Evolutionary conservation across 805 yeast species (phyloP).

Genomic region (Kluyveromyces nonfermentans): DNA sequence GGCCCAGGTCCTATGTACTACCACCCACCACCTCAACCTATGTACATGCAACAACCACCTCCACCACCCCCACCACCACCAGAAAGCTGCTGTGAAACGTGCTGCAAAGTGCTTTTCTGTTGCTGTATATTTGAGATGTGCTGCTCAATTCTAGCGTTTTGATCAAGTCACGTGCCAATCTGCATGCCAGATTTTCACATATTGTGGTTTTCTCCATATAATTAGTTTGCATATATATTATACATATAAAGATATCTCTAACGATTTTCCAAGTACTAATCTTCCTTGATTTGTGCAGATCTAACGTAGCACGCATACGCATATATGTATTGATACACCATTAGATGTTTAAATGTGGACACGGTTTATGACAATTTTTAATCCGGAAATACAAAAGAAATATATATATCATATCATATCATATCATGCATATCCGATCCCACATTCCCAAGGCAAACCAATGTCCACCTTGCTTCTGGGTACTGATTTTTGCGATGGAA

Average conservation of each 20-base stretch:
- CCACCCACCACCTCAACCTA: conserved; percentile 10
- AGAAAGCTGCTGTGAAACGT: conserved; percentile 10
- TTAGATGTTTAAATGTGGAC: too few species aligned
- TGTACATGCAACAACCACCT: conserved; percentile 12
- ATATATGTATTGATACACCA: too few species aligned
- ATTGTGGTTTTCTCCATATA: not conserved
- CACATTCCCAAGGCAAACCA: too few species aligned
- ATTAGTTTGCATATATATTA: not conserved
- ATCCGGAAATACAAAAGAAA: too few species aligned
- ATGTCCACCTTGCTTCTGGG: too few species aligned
- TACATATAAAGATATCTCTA: not conserved
- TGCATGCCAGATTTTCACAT: not conserved
- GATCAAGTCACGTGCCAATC: not conserved
- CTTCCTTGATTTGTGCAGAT: too few species aligned
- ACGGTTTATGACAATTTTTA: too few species aligned
- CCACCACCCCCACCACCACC: conserved; percentile 3
- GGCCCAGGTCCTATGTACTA: conserved; percentile 5
- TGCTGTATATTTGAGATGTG: conserved; percentile 12
- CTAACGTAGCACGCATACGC: too few species aligned
- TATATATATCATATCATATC: too few species aligned
- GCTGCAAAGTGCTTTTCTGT: conserved; percentile 11
- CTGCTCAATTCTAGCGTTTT: conserved; percentile 1
- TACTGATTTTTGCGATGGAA: too few species aligned
- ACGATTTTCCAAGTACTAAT: not conserved
- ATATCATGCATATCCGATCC: too few species aligned